Evolutionary conservation across 345 rosid species (phyloP).

Genomic region (Salix exigua): DNA sequence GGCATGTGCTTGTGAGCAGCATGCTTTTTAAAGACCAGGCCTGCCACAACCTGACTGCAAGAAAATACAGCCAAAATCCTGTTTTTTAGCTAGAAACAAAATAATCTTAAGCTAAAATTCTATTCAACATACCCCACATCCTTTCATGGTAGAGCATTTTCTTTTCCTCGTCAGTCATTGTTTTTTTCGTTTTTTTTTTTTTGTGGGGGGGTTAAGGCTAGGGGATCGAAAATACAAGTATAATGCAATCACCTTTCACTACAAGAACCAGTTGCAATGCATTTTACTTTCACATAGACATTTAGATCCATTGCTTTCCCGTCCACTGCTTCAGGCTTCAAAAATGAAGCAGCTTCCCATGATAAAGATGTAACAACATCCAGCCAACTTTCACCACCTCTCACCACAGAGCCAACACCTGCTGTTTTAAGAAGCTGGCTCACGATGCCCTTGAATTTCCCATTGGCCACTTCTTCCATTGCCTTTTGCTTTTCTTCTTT

Average conservation of each 20-base stretch:
- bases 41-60: constrained; percentile 78
- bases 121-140: too few species aligned
- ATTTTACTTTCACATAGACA: constrained; percentile 78
- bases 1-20: constrained; percentile 98
- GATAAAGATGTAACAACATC: constrained; percentile 67
- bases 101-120: background rate
- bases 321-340: constrained; percentile 59
- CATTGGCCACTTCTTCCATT: constrained; percentile 60
- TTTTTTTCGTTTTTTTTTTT: too few species aligned
- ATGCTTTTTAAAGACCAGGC: constrained; percentile 88
- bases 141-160: background rate
- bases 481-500: constrained; percentile 58
- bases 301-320: constrained; percentile 58
- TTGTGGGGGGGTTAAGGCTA: background rate
- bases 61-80: background rate
- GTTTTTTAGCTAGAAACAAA: background rate
- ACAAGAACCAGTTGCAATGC: constrained; percentile 80
- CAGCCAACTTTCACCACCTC: constrained; percentile 58
- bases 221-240: background rate
- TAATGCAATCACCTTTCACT: constrained; percentile 50
- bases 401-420: constrained; percentile 34
- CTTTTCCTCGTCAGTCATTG: background rate
- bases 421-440: constrained; percentile 56
- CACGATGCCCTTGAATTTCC: constrained; percentile 60
- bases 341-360: constrained; percentile 82